A percentile compares a stretch with the other conserved stretches of the same genome.
Conservation (phyloP, 73 alveolate species). For the Paramecium octaurelia region DNA sequence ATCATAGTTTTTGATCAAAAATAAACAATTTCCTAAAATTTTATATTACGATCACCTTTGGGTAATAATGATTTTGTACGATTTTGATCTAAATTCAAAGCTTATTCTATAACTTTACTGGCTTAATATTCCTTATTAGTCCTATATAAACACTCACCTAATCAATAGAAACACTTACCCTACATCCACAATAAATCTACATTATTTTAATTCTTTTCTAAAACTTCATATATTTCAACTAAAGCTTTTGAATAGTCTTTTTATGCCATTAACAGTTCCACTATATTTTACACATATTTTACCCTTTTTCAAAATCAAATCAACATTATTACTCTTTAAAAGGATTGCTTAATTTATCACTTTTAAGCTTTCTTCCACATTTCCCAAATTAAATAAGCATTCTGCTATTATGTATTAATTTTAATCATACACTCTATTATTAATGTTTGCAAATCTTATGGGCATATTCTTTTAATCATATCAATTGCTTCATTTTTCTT, state of each 20-base stretch:
- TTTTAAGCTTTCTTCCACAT: background rate
- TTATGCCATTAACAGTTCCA: background rate
- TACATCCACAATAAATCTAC: background rate
- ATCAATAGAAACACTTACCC: background rate
- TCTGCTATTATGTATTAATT: background rate
- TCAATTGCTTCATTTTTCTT: background rate
- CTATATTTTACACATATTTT: background rate
- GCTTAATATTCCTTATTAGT: background rate
- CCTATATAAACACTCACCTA: background rate
- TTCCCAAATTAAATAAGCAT: background rate
- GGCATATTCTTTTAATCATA: background rate
- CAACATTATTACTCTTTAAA: background rate
- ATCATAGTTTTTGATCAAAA: background rate
- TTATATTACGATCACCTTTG: background rate
- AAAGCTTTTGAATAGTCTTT: background rate
- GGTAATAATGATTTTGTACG: background rate
- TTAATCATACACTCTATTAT: background rate
- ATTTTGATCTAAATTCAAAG: background rate
- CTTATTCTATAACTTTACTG: background rate
- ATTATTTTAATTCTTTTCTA: background rate
- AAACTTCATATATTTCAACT: background rate
- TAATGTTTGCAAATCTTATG: background rate
- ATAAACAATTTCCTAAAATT: background rate
- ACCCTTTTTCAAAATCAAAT: background rate
- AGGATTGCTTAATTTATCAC: background rate